Evolutionary conservation across 23 red algal species (phyloP).

Genomic region (Agarophyton chilense): DNA sequence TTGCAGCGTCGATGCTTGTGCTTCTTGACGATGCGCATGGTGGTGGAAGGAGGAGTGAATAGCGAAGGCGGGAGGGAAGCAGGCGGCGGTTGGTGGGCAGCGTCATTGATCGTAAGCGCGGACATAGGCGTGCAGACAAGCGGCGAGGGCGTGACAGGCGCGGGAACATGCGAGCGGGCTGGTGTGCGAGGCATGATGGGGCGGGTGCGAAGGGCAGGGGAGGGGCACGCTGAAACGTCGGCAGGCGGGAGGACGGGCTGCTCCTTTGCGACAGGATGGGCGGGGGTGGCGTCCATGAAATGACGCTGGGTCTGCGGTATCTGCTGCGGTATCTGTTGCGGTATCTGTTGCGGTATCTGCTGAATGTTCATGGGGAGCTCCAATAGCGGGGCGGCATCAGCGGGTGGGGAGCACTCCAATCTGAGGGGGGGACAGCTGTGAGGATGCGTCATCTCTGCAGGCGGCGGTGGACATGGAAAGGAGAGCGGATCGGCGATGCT

Average conservation of each 20-base stretch:
- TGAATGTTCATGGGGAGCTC: slow-evolving; percentile 14
- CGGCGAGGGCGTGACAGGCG: background rate
- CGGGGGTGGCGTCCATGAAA: background rate
- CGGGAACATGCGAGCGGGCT: background rate
- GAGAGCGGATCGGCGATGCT: background rate
- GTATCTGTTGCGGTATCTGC: background rate
- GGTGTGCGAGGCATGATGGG: slow-evolving; percentile 13
- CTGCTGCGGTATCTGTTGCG: slow-evolving; percentile 1
- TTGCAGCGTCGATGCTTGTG: background rate
- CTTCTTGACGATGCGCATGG: background rate
- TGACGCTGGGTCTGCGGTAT: background rate
- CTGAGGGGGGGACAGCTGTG: background rate
- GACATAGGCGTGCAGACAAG: slow-evolving; percentile 1
- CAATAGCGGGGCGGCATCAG: background rate
- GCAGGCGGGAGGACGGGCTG: background rate
- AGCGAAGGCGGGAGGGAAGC: background rate
- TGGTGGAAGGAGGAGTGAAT: background rate
- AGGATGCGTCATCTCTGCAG: background rate
- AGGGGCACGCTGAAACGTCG: background rate
- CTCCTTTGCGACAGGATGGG: background rate
- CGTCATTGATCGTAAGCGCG: background rate
- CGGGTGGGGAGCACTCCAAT: background rate
- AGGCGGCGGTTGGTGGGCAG: background rate
- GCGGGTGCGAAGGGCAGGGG: background rate
- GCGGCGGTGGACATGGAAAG: background rate